Evolutionary conservation across 2,329 filamentous ascomycete species (phyloP).

Genomic region (Grosmannia serpens): DNA sequence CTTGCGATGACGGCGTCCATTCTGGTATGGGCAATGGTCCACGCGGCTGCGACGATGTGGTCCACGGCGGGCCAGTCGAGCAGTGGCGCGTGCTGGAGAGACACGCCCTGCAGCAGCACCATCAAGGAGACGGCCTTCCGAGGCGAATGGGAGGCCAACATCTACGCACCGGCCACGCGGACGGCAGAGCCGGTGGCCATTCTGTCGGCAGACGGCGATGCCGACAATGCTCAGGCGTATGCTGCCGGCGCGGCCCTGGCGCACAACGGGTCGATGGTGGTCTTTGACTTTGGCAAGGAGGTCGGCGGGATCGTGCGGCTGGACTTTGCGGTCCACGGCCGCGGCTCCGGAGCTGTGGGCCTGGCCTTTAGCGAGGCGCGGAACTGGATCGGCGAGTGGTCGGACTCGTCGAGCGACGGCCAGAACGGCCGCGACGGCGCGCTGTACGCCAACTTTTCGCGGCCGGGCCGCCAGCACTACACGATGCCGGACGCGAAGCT

Average conservation of each 20-base stretch:
- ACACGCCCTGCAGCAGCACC: slow-evolving; percentile 37
- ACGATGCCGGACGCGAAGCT: slow-evolving; percentile 30
- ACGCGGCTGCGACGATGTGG: background rate
- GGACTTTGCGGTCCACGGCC: slow-evolving; percentile 22
- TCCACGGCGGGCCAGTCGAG: too few species aligned
- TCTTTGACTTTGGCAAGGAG: slow-evolving; percentile 48
- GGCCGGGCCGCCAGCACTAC: slow-evolving; percentile 20
- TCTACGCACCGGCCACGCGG: slow-evolving; percentile 41
- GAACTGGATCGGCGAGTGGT: slow-evolving; percentile 33
- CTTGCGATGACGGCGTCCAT: background rate
- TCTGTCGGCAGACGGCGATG: slow-evolving; percentile 12
- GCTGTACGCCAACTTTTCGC: slow-evolving; percentile 28
- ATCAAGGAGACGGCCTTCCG: slow-evolving; percentile 38
- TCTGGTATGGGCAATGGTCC: background rate
- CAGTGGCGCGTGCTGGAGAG: slow-evolving; percentile 35
- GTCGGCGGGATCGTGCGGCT: slow-evolving; percentile 44
- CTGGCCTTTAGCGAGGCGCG: slow-evolving; percentile 36
- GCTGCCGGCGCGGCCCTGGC: slow-evolving; percentile 2
- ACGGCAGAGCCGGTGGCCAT: slow-evolving; percentile 34
- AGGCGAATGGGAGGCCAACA: slow-evolving; percentile 46
- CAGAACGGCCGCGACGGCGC: slow-evolving; percentile 33
- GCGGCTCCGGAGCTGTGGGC: slow-evolving; percentile 24
- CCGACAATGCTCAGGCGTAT: too few species aligned
- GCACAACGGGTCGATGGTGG: slow-evolving; percentile 38
- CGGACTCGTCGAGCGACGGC: slow-evolving; percentile 35